These are phyloP conservation scores for Dissophora globulifera DNA, from an alignment of 192 early-diverging fungal genomes.

Conservation along the genomic window DNA sequence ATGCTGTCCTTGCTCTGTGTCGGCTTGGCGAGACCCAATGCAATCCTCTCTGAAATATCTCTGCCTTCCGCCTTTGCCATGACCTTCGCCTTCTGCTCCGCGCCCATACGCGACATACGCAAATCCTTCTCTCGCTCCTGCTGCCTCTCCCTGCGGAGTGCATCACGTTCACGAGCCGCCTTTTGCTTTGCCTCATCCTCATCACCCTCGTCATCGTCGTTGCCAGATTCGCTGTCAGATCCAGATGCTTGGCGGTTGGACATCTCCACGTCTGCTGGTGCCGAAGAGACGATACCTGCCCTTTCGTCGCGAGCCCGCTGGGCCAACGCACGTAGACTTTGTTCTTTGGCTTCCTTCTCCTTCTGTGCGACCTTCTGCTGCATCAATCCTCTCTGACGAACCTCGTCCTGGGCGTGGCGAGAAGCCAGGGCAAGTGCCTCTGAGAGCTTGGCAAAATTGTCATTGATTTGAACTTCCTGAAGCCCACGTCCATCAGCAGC, in stretches of 20 bases:
- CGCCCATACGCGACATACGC: constrained; percentile 89
- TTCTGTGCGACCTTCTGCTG: constrained; percentile 91
- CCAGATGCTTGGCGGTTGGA: constrained; percentile 6
- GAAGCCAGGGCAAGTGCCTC: constrained; percentile 95
- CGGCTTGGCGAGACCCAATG: constrained; percentile 94
- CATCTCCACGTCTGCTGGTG: constrained; percentile 10
- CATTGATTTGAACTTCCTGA: constrained; percentile 90
- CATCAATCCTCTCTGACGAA: constrained; percentile 90
- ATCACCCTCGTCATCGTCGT: constrained; percentile 64
- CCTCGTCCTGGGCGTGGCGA: constrained; percentile 93
- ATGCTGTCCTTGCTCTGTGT: constrained; percentile 88
- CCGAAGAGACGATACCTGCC: constrained; percentile 47
- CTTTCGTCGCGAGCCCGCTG: constrained; percentile 93
- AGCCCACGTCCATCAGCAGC: constrained; percentile 96
- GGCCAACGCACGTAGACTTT: constrained; percentile 87
- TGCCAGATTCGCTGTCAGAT: constrained; percentile 51
- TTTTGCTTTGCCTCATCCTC: constrained; percentile 56
- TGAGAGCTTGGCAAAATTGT: constrained; percentile 96
- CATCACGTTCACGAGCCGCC: constrained; percentile 80
- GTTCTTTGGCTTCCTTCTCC: constrained; percentile 95
- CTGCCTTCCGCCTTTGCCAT: constrained; percentile 77
- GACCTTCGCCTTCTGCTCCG: constrained; percentile 85
- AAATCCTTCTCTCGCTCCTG: constrained; percentile 88
- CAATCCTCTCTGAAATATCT: constrained; percentile 99
- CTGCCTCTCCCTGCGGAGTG: constrained; percentile 83